These are phyloP conservation scores for Ilyonectria destructans DNA, from an alignment of 2,329 filamentous ascomycete species.

Conservation along the genomic window DNA sequence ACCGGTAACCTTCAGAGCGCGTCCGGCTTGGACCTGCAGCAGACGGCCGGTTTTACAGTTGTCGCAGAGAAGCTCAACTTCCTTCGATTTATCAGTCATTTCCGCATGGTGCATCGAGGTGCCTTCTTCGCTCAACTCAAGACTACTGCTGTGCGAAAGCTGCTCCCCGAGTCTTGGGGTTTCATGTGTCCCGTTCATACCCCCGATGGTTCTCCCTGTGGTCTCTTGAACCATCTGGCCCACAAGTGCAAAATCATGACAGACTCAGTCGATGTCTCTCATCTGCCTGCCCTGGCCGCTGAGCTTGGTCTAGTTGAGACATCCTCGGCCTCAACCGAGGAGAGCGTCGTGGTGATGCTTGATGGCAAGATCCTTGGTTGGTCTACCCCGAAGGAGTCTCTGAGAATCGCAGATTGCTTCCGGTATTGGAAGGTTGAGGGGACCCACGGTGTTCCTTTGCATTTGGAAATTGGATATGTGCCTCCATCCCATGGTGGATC, in stretches of 20 bases:
- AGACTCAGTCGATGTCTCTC: slow-evolving; percentile 79
- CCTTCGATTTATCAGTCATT: slow-evolving; percentile 97
- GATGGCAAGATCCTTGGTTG: slow-evolving; percentile 93
- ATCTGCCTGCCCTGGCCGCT: slow-evolving; percentile 80
- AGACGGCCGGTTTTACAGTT: slow-evolving; percentile 94
- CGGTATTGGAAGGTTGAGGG: slow-evolving; percentile 97
- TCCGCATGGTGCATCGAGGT: slow-evolving; percentile 98
- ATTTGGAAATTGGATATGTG: slow-evolving; percentile 93
- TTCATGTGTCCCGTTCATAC: slow-evolving; percentile 98
- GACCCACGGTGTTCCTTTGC: slow-evolving; percentile 82
- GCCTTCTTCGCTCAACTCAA: slow-evolving; percentile 99
- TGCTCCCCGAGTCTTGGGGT: slow-evolving; percentile 97
- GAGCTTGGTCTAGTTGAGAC: slow-evolving; percentile 85
- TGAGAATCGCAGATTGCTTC: slow-evolving; percentile 86
- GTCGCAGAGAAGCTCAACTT: slow-evolving; percentile 99
- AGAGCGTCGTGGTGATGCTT: slow-evolving; percentile 91
- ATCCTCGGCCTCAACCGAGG: slow-evolving; percentile 84
- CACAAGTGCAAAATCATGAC: slow-evolving; percentile 96
- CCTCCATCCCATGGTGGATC: slow-evolving; percentile 92
- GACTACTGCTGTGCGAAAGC: slow-evolving; percentile 95
- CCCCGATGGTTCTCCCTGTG: slow-evolving; percentile 95
- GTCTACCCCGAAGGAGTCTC: slow-evolving; percentile 88
- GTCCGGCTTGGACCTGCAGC: slow-evolving; percentile 93
- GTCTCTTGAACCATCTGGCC: slow-evolving; percentile 93
- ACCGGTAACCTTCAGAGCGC: slow-evolving; percentile 95